Evolutionary conservation across 179 eudicot species (phyloP), one percentile per base, ranked within the genome.

Genomic region (Spinacia oleracea): DNA sequence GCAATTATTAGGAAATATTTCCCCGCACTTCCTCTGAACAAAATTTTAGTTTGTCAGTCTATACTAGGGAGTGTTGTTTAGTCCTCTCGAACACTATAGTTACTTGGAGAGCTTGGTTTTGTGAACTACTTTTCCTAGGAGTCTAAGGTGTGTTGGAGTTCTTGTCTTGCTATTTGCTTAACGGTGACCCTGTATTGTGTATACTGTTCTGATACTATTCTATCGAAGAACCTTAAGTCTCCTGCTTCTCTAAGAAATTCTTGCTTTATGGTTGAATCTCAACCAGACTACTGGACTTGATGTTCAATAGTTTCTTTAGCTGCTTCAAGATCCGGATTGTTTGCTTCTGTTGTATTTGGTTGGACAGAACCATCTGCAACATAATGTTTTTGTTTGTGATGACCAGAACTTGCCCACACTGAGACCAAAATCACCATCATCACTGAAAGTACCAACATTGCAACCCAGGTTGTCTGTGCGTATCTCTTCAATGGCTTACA

Each of bases 401-500:
- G 78, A 59, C 79, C 85, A 64, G 81, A 75, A 12, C 31, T 42
- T 60, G 70, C 79, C 92, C 93, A 90, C 56, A 83, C 62, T 65
- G 83, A 79, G 75, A 89, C 86, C 74, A 88, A 71, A 29, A 80
- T 75, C 83, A 86, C 84, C 95, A 91, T 86, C 45, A 82, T 72
- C 3, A 80, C 38, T 0, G 95, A 87, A 14, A 92, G 88, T 45
- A 83, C 83, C 74, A 86, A 83, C 60, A 84, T n/a, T 23, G 88
- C 72, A 2, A 83, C 79, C 89, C 93, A 91, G 32, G 85, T 86
- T 83, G 87, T 87, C 32, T 69, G 48, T 6, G 82, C 82, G 43
- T 83, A 50, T 72, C 79, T 83, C 90, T 87, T 89, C 58, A 88
- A 72, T n/a, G 95, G 97, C 69, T 83, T 86, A 84, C 97, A 92